These are phyloP conservation scores for Verticillium longisporum DNA, from an alignment of 2,329 filamentous ascomycete genomes.

Conservation along the genomic window DNA sequence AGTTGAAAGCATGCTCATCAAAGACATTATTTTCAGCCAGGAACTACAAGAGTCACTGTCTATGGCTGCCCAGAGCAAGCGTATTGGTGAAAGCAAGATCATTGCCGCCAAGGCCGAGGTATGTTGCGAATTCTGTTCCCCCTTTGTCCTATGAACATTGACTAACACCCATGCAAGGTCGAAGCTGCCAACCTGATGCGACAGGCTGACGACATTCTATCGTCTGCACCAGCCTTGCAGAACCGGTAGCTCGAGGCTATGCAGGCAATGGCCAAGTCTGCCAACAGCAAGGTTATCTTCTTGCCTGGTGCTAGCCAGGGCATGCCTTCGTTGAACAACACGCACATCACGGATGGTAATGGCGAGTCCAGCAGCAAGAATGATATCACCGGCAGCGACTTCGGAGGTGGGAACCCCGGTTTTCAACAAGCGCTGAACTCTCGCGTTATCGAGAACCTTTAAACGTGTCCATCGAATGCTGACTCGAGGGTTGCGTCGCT, in stretches of 20 bases:
- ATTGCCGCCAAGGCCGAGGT: slow-evolving; percentile 90
- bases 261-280: slow-evolving; percentile 96
- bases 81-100: slow-evolving; percentile 96
- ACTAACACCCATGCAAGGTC: slow-evolving; percentile 40
- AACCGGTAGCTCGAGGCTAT: slow-evolving; percentile 97
- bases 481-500: slow-evolving; percentile 7
- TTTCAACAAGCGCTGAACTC: slow-evolving; percentile 80
- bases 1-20: slow-evolving; percentile 98
- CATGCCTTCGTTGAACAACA: slow-evolving; percentile 37
- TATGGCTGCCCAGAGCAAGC: slow-evolving; percentile 98
- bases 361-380: slow-evolving; percentile 29
- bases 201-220: slow-evolving; percentile 89
- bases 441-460: slow-evolving; percentile 81
- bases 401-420: slow-evolving; percentile 46
- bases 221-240: slow-evolving; percentile 92
- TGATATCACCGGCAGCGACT: slow-evolving; percentile 36
- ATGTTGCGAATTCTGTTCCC: slow-evolving; percentile 5
- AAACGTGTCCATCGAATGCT: slow-evolving; percentile 21
- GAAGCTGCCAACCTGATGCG: slow-evolving; percentile 92
- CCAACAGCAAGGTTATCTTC: slow-evolving; percentile 86
- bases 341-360: slow-evolving; percentile 29
- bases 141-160: not conserved
- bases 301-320: slow-evolving; percentile 57
- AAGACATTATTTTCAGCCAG: slow-evolving; percentile 95
- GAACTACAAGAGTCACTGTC: slow-evolving; percentile 93